These are phyloP conservation scores for Candida anglica DNA, from an alignment of 805 yeast species.

Conservation along the genomic window DNA sequence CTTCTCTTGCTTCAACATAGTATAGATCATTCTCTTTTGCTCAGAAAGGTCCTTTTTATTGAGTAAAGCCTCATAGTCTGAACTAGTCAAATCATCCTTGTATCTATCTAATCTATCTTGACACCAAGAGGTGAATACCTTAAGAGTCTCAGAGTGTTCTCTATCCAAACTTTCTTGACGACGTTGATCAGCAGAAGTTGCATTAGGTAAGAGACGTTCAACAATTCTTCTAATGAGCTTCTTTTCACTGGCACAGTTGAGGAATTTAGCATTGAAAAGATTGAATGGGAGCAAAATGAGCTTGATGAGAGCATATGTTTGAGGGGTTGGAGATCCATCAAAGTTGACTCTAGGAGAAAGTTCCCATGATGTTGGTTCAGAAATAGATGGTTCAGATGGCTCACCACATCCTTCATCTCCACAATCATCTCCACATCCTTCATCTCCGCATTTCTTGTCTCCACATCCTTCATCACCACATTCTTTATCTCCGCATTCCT, in stretches of 20 bases:
- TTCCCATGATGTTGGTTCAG: slow-evolving; percentile 41
- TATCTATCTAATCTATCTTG: slow-evolving; percentile 18
- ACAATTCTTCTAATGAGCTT: slow-evolving; percentile 15
- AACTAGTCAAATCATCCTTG: slow-evolving; percentile 1
- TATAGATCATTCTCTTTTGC: neutral
- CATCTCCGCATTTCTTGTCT: too few species aligned
- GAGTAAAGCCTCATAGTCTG: neutral
- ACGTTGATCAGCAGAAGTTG: slow-evolving; percentile 11
- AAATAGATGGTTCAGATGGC: slow-evolving; percentile 7
- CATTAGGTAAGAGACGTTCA: slow-evolving; percentile 13
- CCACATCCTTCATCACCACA: slow-evolving; percentile 8
- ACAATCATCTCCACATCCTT: slow-evolving; percentile 3
- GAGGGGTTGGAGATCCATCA: slow-evolving; percentile 42
- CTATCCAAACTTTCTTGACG: slow-evolving; percentile 2
- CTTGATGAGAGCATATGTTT: slow-evolving; percentile 37
- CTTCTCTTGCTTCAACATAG: slow-evolving; percentile 1
- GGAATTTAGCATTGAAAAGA: slow-evolving; percentile 19
- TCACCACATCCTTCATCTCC: slow-evolving; percentile 12
- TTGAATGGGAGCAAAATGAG: slow-evolving; percentile 25
- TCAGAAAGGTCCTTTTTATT: neutral
- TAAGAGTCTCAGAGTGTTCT: slow-evolving; percentile 2
- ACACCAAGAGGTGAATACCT: slow-evolving; percentile 19
- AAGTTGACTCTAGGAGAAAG: slow-evolving; percentile 34
- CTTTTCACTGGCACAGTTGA: slow-evolving; percentile 15
- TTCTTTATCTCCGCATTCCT: slow-evolving; percentile 10